Percentiles rank a stretch among this genome's conserved stretches.
Evolutionary conservation across 2,329 filamentous ascomycete species (phyloP).

Genomic region (Rhytidhysteron rufulum): DNA sequence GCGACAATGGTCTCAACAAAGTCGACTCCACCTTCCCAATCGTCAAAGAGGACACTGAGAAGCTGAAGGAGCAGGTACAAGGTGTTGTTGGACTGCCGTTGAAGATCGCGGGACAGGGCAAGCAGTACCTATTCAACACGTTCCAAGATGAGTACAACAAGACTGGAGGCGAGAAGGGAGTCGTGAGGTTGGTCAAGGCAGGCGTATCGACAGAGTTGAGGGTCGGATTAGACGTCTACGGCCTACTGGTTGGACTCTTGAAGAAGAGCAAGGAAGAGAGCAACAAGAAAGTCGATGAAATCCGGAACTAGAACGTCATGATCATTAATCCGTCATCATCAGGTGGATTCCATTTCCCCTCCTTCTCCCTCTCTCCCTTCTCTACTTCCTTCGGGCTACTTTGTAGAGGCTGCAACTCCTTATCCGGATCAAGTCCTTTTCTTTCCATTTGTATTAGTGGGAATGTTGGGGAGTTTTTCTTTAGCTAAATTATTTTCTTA

Average conservation of each 20-base stretch:
- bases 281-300: conserved; percentile 30
- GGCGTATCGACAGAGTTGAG: conserved; percentile 37
- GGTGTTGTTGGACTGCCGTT: conserved; percentile 26
- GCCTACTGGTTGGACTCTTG: conserved; percentile 26
- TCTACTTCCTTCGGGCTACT: no score
- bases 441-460: no score
- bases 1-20: conserved; percentile 33
- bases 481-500: no score
- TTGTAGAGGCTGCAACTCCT: no score
- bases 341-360: no score
- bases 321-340: no score
- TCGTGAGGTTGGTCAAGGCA: conserved; percentile 34
- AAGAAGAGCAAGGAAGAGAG: conserved; percentile 30
- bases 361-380: no score
- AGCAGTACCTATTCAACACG: conserved; percentile 32
- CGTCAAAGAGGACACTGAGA: conserved; percentile 48
- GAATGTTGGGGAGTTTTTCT: no score
- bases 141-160: conserved; percentile 39
- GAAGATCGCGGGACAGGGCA: conserved; percentile 20
- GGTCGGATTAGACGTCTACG: conserved; percentile 31
- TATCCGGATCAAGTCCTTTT: no score
- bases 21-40: conserved; percentile 37
- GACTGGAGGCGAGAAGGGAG: conserved; percentile 30
- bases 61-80: conserved; percentile 30
- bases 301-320: conserved; percentile 37